Conservation (phyloP, 1,284 basidiomycete genomes). For the Mycena citricolor region DNA sequence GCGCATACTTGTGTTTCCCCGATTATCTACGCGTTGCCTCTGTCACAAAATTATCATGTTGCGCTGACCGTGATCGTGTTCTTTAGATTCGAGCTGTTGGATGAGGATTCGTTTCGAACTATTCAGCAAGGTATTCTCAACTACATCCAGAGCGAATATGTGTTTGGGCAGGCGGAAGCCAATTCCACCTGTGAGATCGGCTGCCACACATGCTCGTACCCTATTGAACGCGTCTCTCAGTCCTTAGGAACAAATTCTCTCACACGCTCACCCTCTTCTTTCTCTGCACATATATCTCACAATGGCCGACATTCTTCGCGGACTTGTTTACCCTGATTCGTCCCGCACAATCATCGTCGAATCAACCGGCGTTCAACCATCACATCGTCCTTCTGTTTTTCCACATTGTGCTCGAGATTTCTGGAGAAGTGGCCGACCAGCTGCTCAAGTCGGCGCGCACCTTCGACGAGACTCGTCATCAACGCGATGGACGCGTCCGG, state of each 20-base stretch:
- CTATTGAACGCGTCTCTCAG: constrained; percentile 39
- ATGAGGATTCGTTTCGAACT: constrained; percentile 66
- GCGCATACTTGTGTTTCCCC: too few species aligned
- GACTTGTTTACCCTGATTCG: constrained; percentile 78
- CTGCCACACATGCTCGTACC: constrained; percentile 14
- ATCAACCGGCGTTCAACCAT: constrained; percentile 62
- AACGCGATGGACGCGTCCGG: constrained; percentile 79
- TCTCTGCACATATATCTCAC: constrained; percentile 83
- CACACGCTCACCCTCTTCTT: constrained; percentile 97
- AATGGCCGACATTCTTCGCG: constrained; percentile 81
- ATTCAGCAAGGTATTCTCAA: constrained; percentile 68
- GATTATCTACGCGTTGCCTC: too few species aligned
- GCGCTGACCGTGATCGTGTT: constrained; percentile 1
- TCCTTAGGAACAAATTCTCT: constrained; percentile 95
- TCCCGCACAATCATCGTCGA: constrained; percentile 50
- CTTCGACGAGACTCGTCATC: constrained; percentile 68
- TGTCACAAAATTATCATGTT: too few species aligned
- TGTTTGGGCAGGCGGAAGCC: constrained; percentile 73
- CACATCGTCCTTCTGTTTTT: constrained; percentile 85
- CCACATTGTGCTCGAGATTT: constrained; percentile 87
- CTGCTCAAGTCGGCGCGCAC: constrained; percentile 82
- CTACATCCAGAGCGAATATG: constrained; percentile 81
- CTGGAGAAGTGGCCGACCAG: constrained; percentile 90
- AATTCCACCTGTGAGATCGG: constrained; percentile 65
- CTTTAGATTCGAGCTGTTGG: constrained; percentile 66